Percentiles rank a stretch among this genome's conserved stretches.
Conservation (phyloP, 805 yeast species). For the Starmerella floricola region DNA sequence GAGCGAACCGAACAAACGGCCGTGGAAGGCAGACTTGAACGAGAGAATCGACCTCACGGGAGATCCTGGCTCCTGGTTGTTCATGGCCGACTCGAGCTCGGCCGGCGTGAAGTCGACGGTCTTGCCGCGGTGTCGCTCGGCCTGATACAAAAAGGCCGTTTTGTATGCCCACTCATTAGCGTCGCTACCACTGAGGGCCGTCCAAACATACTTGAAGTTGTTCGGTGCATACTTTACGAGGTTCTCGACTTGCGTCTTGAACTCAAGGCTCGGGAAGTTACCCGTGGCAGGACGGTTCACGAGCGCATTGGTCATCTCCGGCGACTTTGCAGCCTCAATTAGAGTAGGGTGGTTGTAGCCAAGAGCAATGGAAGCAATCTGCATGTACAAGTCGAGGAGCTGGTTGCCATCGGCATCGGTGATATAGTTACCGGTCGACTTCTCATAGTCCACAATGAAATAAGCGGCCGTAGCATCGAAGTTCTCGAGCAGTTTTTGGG, state of each 20-base stretch:
- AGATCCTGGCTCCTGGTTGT: constrained; percentile 74
- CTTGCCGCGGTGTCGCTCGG: constrained; percentile 52
- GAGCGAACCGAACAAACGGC: constrained; percentile 83
- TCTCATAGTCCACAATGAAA: constrained; percentile 63
- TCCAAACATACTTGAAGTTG: constrained; percentile 65
- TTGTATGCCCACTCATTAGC: constrained; percentile 83
- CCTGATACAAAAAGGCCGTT: constrained; percentile 77
- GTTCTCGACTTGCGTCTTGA: constrained; percentile 38
- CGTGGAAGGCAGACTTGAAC: constrained; percentile 85
- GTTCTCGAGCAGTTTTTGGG: constrained; percentile 44
- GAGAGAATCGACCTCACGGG: constrained; percentile 79
- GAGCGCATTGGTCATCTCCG: constrained; percentile 57
- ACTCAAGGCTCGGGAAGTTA: constrained; percentile 62
- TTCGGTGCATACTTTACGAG: constrained; percentile 65
- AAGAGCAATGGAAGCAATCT: constrained; percentile 72
- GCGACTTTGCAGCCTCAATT: constrained; percentile 54
- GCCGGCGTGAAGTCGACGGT: constrained; percentile 49
- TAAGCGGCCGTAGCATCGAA: constrained; percentile 64
- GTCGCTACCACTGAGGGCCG: constrained; percentile 73
- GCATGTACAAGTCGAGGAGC: constrained; percentile 65
- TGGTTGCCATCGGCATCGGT: constrained; percentile 71
- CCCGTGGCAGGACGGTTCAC: constrained; percentile 80
- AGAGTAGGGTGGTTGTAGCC: constrained; percentile 79
- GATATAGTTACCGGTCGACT: constrained; percentile 67
- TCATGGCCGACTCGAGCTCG: constrained; percentile 66